Evolutionary conservation across 352 stramenopile species (phyloP).

Genomic region (Phytophthora pisi): DNA sequence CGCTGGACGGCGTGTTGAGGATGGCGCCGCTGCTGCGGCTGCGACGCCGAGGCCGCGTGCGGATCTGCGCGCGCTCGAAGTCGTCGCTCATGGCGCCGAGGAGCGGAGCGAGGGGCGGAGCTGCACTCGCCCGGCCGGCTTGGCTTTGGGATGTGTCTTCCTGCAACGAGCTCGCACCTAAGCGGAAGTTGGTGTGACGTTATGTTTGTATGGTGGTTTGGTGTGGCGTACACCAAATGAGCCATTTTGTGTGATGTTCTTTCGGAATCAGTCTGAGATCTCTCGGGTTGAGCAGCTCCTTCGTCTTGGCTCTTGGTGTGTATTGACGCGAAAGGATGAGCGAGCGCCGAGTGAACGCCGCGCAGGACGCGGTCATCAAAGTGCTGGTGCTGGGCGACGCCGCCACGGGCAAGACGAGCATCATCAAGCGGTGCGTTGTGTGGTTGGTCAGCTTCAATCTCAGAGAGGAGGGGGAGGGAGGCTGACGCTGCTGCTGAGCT

Average conservation of each 20-base stretch:
- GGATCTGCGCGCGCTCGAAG: slow-evolving; percentile 19
- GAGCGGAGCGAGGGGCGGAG: slow-evolving; percentile 1
- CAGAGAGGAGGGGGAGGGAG: background rate
- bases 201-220: background rate
- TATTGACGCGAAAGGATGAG: slow-evolving; percentile 40
- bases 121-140: background rate
- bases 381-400: slow-evolving; percentile 91
- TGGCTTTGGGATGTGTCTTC: slow-evolving; percentile 24
- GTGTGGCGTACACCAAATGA: background rate
- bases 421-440: slow-evolving; percentile 88
- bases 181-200: background rate
- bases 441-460: background rate
- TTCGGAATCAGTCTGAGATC: slow-evolving; percentile 11
- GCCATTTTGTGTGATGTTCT: slow-evolving; percentile 4
- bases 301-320: background rate
- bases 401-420: slow-evolving; percentile 92
- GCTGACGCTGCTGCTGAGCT: background rate
- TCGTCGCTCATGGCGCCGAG: slow-evolving; percentile 31
- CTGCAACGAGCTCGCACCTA: slow-evolving; percentile 8
- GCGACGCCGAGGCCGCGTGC: slow-evolving; percentile 33
- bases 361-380: slow-evolving; percentile 92
- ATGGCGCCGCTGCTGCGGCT: slow-evolving; percentile 90
- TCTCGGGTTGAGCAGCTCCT: background rate
- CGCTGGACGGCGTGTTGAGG: slow-evolving; percentile 64
- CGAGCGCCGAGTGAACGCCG: slow-evolving; percentile 72